phyloP scores from a whole-genome alignment of 257 asterid species.

The Solanum gracilifrons region DNA sequence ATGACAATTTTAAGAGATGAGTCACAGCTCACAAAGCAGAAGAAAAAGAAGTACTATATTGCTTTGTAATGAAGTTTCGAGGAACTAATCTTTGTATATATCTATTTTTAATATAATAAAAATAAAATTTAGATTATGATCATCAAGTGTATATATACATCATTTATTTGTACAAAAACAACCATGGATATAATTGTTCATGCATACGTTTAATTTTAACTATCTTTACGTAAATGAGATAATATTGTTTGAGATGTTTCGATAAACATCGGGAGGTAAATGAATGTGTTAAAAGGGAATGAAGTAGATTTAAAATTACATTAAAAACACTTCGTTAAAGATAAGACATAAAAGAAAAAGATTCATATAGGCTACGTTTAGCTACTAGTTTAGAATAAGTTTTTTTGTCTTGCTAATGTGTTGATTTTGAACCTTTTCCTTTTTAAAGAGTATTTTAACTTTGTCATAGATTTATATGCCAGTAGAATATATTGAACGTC shows the following conservation, averaged over 20 bases:
- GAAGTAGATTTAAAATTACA: background rate
- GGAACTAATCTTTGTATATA: background rate
- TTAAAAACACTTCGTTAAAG: too few relatives aligned
- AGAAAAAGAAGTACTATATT: background rate
- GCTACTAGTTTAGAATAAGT: background rate
- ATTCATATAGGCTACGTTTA: background rate
- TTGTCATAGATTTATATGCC: background rate
- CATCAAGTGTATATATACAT: background rate
- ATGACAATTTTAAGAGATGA: background rate
- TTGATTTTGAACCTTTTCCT: background rate
- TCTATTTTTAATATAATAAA: background rate
- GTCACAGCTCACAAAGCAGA: background rate
- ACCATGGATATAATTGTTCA: background rate
- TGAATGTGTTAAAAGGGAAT: background rate
- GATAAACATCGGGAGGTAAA: too few relatives aligned
- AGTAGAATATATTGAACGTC: too few relatives aligned
- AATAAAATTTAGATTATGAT: background rate
- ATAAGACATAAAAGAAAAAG: background rate
- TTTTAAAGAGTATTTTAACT: background rate
- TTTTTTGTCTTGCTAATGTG: too few relatives aligned
- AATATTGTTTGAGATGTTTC: background rate
- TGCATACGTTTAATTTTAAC: background rate
- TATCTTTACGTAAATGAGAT: background rate
- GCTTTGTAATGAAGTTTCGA: background rate
- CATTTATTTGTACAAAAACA: background rate